Evolutionary conservation across 768 basidiomycete species (phyloP).

Genomic region (Boletus huronensis): DNA sequence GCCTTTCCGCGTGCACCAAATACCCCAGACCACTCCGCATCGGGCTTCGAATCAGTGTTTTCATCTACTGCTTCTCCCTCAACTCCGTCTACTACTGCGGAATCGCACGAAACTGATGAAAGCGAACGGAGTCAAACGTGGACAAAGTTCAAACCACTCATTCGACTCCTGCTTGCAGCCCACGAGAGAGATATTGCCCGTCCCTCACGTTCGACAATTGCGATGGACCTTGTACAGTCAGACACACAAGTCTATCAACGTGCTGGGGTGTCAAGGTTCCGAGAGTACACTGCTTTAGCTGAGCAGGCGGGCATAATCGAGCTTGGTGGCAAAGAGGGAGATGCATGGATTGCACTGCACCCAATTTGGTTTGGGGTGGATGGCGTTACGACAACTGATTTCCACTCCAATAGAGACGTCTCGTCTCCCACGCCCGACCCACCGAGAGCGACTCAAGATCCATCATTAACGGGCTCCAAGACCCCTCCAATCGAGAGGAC

Average conservation of each 20-base stretch:
- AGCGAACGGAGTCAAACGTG: conserved; percentile 12
- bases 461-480: conserved; percentile 8
- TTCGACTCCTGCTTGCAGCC: conserved; percentile 20
- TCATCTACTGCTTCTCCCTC: conserved; percentile 6
- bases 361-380: conserved; percentile 19
- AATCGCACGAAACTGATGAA: conserved; percentile 5
- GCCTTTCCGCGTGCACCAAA: conserved; percentile 3
- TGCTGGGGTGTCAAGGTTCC: conserved; percentile 27
- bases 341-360: conserved; percentile 30
- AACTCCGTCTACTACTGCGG: background rate
- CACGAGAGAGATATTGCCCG: conserved; percentile 29
- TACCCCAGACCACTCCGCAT: background rate
- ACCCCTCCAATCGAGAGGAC: conserved; percentile 7
- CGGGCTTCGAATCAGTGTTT: background rate
- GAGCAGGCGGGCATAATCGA: conserved; percentile 25
- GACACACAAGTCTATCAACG: conserved; percentile 28
- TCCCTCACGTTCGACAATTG: conserved; percentile 40
- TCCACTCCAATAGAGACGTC: background rate
- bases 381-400: background rate
- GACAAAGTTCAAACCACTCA: conserved; percentile 30
- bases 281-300: conserved; percentile 27
- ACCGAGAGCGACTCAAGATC: background rate
- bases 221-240: conserved; percentile 28
- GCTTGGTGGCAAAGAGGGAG: conserved; percentile 14
- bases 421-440: conserved; percentile 17